Evolutionary conservation across 2,329 filamentous ascomycete species (phyloP).

Genomic region (Neurospora crassa): DNA sequence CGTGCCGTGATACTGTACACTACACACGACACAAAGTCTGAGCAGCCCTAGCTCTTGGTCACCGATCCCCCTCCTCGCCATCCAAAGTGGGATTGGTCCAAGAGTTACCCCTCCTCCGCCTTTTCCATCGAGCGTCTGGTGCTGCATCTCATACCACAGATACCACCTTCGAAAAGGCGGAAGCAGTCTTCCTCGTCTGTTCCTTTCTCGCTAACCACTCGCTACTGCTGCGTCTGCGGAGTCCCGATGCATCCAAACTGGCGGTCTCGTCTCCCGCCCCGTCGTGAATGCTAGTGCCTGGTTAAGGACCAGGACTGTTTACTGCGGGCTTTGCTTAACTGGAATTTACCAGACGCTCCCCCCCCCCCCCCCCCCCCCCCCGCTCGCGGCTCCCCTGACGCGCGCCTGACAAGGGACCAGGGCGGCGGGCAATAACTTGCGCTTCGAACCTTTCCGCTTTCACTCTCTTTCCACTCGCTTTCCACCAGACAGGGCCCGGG

Average conservation of each 20-base stretch:
- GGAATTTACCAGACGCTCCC: neutral
- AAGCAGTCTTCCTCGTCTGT: neutral
- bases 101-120: neutral
- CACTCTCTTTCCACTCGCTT: neutral
- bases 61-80: neutral
- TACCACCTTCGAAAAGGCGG: neutral
- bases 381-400: neutral
- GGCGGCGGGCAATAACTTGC: neutral
- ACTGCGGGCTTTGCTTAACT: neutral
- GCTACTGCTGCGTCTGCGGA: neutral
- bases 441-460: neutral
- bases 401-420: neutral
- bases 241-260: constrained; percentile 13
- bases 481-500: neutral
- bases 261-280: constrained; percentile 14
- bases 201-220: neutral
- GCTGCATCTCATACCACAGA: neutral
- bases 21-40: neutral
- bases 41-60: neutral
- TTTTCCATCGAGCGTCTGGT: neutral
- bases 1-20: no score
- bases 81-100: neutral
- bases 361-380: neutral
- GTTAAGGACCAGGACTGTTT: neutral
- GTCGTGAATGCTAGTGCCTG: constrained; percentile 13